Percentiles rank a stretch among this genome's conserved stretches.
phyloP scores from a whole-genome alignment of 2,329 filamentous ascomycete species.

The Orbilia javanica region DNA sequence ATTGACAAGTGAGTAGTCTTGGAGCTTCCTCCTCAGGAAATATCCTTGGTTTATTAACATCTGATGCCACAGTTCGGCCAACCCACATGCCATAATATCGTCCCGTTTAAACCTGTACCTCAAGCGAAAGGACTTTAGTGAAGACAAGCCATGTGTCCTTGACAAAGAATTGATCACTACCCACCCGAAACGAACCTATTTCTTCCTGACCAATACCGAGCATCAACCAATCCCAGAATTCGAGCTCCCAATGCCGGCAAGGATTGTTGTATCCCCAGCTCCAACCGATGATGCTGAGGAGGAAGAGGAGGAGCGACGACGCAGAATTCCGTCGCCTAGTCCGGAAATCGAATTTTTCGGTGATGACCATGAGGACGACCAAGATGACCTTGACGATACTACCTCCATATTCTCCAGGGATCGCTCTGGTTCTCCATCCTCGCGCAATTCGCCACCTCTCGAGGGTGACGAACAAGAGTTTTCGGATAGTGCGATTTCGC shows the following conservation, averaged over 20 bases:
- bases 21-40: slow-evolving; percentile 56
- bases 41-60: slow-evolving; percentile 60
- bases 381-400: slow-evolving; percentile 73
- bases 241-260: slow-evolving; percentile 70
- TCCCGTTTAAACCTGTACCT: slow-evolving; percentile 90
- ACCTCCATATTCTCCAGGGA: slow-evolving; percentile 75
- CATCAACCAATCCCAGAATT: slow-evolving; percentile 83
- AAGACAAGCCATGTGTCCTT: slow-evolving; percentile 83
- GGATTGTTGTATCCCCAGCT: slow-evolving; percentile 83
- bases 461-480: slow-evolving; percentile 98
- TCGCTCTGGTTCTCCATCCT: slow-evolving; percentile 68
- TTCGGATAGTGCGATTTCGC: slow-evolving; percentile 88
- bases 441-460: slow-evolving; percentile 77
- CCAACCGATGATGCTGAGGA: slow-evolving; percentile 81
- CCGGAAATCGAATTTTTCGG: slow-evolving; percentile 93
- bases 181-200: slow-evolving; percentile 95
- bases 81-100: slow-evolving; percentile 93
- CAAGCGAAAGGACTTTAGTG: slow-evolving; percentile 82
- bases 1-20: slow-evolving; percentile 84
- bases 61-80: slow-evolving; percentile 79
- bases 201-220: slow-evolving; percentile 89
- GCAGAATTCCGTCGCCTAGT: slow-evolving; percentile 81
- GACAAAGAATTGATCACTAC: slow-evolving; percentile 93
- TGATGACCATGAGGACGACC: slow-evolving; percentile 82
- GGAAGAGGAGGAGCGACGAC: slow-evolving; percentile 72